Evolutionary conservation across 2,329 filamentous ascomycete genomes (phyloP).

Genomic region (Aspergillus felis): DNA sequence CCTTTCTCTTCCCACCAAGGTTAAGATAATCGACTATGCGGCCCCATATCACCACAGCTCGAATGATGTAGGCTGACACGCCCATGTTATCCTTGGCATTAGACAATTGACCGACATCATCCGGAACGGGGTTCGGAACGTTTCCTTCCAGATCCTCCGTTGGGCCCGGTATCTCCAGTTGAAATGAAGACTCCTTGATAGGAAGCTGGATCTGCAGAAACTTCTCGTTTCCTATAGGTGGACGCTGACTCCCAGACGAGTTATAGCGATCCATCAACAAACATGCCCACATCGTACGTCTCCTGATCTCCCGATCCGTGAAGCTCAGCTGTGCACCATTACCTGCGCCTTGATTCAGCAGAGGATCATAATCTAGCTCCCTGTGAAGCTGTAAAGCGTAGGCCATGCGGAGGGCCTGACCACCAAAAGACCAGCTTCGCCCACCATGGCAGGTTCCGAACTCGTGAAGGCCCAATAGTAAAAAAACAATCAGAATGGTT

Average conservation of each 20-base stretch:
- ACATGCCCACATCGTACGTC: conserved; percentile 96
- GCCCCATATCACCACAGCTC: conserved; percentile 83
- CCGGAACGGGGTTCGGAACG: conserved; percentile 59
- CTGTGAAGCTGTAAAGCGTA: conserved; percentile 91
- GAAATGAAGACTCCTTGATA: conserved; percentile 83
- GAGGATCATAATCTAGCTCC: conserved; percentile 79
- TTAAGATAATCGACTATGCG: conserved; percentile 86
- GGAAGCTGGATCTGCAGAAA: conserved; percentile 86
- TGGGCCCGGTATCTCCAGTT: conserved; percentile 82
- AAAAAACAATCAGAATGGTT: conserved; percentile 84
- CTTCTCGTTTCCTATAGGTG: conserved; percentile 86
- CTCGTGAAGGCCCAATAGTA: conserved; percentile 86
- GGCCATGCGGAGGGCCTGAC: conserved; percentile 94
- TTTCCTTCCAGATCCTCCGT: conserved; percentile 79
- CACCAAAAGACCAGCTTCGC: conserved; percentile 91
- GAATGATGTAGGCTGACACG: conserved; percentile 84
- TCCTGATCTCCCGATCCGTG: conserved; percentile 86
- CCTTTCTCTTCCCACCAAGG: conserved; percentile 77
- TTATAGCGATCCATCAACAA: conserved; percentile 98
- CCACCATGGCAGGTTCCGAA: conserved; percentile 97
- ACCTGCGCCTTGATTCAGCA: conserved; percentile 53
- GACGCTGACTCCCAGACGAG: conserved; percentile 88
- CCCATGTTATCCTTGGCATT: conserved; percentile 84
- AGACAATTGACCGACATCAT: conserved; percentile 60
- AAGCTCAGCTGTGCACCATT: conserved; percentile 69